Conservation (phyloP, 2,329 filamentous ascomycete genomes). For the Eutypa lata region DNA sequence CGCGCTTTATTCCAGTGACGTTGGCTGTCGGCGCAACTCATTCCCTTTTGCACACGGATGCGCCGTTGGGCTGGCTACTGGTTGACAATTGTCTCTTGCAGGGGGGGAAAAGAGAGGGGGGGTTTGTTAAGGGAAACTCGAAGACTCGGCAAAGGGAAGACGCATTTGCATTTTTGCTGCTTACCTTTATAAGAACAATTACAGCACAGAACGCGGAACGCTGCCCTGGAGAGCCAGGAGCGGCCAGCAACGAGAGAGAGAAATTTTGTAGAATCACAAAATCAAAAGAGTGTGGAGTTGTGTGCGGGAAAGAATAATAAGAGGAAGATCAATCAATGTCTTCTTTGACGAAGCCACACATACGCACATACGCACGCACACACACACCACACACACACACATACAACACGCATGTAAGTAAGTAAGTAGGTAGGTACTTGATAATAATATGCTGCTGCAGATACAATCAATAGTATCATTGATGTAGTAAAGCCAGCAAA, state of each 20-base stretch:
- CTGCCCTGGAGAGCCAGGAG: conserved; percentile 46
- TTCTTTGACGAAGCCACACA: conserved; percentile 1
- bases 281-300: conserved; percentile 41
- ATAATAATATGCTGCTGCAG: neutral
- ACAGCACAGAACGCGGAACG: conserved; percentile 37
- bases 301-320: conserved; percentile 30
- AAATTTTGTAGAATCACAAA: conserved; percentile 29
- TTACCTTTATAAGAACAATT: conserved; percentile 33
- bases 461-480: no score
- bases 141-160: neutral
- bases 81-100: neutral
- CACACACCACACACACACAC: neutral
- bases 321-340: conserved; percentile 27
- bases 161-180: conserved; percentile 6
- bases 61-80: neutral
- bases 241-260: conserved; percentile 34
- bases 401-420: neutral
- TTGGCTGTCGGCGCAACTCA: neutral
- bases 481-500: no score
- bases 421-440: neutral
- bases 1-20: neutral
- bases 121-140: neutral
- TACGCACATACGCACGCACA: neutral
- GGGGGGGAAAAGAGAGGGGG: neutral
- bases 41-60: neutral